Evolutionary conservation across 2,329 filamentous ascomycete genomes (phyloP).

Genomic region (Colletotrichum sp.): DNA sequence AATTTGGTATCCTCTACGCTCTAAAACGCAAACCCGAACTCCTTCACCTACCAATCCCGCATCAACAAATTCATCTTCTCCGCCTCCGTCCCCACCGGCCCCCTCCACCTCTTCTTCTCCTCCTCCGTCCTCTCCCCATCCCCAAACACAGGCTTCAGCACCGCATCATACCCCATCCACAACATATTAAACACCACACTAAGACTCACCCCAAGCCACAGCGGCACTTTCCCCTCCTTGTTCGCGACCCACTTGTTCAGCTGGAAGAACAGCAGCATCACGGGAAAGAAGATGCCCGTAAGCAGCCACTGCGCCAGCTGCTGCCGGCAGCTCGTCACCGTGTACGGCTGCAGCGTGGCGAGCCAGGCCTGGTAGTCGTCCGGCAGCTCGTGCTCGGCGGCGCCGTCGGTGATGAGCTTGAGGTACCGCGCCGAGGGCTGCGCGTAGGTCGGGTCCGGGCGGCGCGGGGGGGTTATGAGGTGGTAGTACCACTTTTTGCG

Average conservation of each 20-base stretch:
- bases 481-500: conserved; percentile 51
- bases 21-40: too few relatives aligned
- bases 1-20: neutral
- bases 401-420: conserved; percentile 79
- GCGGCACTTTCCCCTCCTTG: conserved; percentile 69
- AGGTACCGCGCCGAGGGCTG: conserved; percentile 87
- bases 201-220: conserved; percentile 69
- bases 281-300: conserved; percentile 40
- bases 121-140: conserved; percentile 77
- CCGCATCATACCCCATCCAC: conserved; percentile 51
- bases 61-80: conserved; percentile 9
- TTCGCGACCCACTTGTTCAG: conserved; percentile 60
- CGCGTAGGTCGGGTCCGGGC: conserved; percentile 74
- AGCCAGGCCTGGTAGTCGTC: conserved; percentile 79
- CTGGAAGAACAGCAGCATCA: neutral
- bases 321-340: conserved; percentile 70
- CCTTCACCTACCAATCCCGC: neutral
- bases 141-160: conserved; percentile 71
- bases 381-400: conserved; percentile 80
- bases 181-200: conserved; percentile 47
- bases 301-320: conserved; percentile 70
- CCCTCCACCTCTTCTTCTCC: conserved; percentile 14
- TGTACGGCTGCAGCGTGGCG: conserved; percentile 71
- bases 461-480: conserved; percentile 49
- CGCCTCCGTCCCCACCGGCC: too few relatives aligned